Base-by-base conservation (phyloP, 1,284 basidiomycete genomes). In the Schizophyllum commune region DNA sequence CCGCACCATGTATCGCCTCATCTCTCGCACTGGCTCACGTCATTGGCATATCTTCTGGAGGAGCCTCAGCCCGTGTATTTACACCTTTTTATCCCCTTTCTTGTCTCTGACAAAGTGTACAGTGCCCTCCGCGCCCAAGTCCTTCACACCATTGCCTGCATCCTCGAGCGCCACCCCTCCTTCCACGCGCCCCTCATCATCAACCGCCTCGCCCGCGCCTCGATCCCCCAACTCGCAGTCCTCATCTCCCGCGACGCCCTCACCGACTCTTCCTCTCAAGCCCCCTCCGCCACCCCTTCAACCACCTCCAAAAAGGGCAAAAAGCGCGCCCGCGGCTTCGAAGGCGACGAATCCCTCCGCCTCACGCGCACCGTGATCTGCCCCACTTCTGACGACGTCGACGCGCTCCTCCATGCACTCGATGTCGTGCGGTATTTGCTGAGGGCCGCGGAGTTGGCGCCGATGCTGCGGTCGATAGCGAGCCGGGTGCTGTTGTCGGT, bases 331-430 rank as follows among this genome's bases (percentile, higher is more conserved):
- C 81, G 87, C 34, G 87, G 82, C 5, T 91, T 86, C 58, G 90
- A 91, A 69, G 91, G 87, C 27, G 92, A 93, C 65, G 89, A 90
- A 66, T 74, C 91, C 8, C 86, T 96, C 69, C 85, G 82, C 59
- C 70, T 77, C 4, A 76, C 81, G 0, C 75, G 79, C 52, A 73
- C 77, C 32, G 75, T 81, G 2, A 69, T 85, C 33, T 86, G 81
- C 64, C 69, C 80, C 0, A 79, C 78, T 0, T 61, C 64, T 4
- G 75, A 77, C 21, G 87, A 89, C 27, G 82, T 80, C 19, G 75
- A 83, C 22, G 74, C 80, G 13, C 64, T 91, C 32, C 68, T 91
- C 7, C 68, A 71, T 7, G 80, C 88, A 17, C 70, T 92, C n/a
- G 79, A 86, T 91, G 89, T 82, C 32, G 64, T 86, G 13, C 75